Evolutionary conservation across 371 early-diverging fungal genomes (phyloP).

Genomic region (Gilbertella persicaria): DNA sequence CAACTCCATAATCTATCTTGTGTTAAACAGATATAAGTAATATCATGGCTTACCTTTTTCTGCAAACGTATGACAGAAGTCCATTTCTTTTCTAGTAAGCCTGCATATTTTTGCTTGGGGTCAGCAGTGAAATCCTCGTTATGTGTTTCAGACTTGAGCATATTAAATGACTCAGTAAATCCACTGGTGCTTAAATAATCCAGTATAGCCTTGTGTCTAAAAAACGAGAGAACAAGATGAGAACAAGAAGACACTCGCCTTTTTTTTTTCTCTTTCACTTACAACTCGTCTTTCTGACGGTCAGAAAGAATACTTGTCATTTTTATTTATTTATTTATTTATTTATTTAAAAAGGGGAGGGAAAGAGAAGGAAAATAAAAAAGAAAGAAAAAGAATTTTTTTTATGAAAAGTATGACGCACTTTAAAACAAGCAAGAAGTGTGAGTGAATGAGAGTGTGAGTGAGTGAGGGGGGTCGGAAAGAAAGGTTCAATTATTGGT

Average conservation of each 20-base stretch:
- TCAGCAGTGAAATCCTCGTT: slow-evolving; percentile 71
- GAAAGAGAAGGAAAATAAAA: background rate
- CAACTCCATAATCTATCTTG: slow-evolving; percentile 79
- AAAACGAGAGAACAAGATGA: background rate
- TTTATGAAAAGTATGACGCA: too few species aligned
- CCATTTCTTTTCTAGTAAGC: slow-evolving; percentile 92
- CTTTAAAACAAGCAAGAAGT: background rate
- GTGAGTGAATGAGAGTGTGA: background rate
- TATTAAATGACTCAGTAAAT: slow-evolving; percentile 63
- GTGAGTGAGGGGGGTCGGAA: background rate
- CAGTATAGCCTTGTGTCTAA: slow-evolving; percentile 75
- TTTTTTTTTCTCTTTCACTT: slow-evolving; percentile 5
- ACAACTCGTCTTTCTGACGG: slow-evolving; percentile 33
- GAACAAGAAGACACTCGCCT: background rate
- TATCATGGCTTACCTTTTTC: slow-evolving; percentile 61
- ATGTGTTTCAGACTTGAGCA: slow-evolving; percentile 68
- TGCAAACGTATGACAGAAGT: slow-evolving; percentile 86
- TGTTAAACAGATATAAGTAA: background rate
- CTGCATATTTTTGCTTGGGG: slow-evolving; percentile 75
- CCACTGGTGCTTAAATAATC: slow-evolving; percentile 82
- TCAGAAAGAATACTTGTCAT: slow-evolving; percentile 30
- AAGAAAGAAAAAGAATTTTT: background rate
- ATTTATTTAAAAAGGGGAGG: background rate
- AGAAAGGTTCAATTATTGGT: background rate
- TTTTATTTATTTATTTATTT: slow-evolving; percentile 56